phyloP scores from a whole-genome alignment of 2,329 filamentous ascomycete genomes.

The Talaromyces sp. region DNA sequence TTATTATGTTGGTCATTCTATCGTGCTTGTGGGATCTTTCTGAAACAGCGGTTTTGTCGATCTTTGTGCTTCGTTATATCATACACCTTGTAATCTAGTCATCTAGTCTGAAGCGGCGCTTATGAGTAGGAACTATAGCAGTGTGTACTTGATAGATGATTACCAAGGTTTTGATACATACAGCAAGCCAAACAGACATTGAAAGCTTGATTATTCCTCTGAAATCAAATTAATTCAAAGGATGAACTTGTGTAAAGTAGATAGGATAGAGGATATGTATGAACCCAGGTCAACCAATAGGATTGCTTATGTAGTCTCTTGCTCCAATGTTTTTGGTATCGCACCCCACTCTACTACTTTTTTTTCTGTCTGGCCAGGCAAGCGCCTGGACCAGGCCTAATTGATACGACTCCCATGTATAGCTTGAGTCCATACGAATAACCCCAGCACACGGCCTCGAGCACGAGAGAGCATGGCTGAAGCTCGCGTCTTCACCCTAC shows the following conservation, averaged over 20 bases:
- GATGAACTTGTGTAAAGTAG: background rate
- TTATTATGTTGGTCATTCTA: constrained; percentile 14
- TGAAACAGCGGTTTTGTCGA: constrained; percentile 4
- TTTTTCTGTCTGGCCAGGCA: constrained; percentile 10
- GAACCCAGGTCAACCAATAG: background rate
- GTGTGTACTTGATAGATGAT: background rate
- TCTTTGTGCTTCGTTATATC: background rate
- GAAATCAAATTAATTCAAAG: background rate
- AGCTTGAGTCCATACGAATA: background rate
- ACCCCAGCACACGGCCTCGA: background rate
- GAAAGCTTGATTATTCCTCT: background rate
- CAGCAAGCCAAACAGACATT: background rate
- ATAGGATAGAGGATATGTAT: background rate
- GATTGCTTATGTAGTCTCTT: background rate
- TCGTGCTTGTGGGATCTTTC: constrained; percentile 8
- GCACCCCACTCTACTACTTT: constrained; percentile 18
- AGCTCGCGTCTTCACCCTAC: constrained; percentile 49
- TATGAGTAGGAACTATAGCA: constrained; percentile 1
- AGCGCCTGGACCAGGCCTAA: background rate
- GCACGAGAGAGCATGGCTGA: constrained; percentile 32
- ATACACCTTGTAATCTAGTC: constrained; percentile 9
- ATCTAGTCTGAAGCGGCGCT: constrained; percentile 4
- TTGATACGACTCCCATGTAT: background rate
- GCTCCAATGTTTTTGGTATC: background rate
- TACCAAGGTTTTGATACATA: background rate